Conservation (phyloP, 2,329 filamentous ascomycete species). For the Elsinoe necatrix region DNA sequence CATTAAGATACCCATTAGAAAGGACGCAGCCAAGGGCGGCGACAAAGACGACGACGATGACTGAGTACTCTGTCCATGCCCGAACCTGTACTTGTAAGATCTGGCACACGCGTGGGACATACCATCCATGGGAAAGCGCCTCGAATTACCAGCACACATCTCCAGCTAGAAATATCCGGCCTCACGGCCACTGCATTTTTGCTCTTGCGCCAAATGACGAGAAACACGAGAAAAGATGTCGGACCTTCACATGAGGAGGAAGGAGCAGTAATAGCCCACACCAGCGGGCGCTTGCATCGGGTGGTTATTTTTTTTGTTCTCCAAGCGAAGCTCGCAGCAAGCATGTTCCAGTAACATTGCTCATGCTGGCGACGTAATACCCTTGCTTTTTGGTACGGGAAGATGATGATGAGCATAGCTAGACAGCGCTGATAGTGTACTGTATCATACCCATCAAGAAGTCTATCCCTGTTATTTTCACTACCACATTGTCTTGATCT, state of each 20-base stretch:
- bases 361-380: neutral
- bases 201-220: neutral
- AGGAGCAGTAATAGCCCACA: constrained; percentile 1
- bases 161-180: neutral
- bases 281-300: constrained; percentile 7
- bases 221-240: constrained; percentile 1
- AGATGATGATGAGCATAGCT: neutral
- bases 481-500: too few relatives aligned
- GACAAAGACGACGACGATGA: constrained; percentile 39
- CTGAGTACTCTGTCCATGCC: neutral
- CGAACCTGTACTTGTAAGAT: neutral
- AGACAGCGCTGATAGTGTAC: too few relatives aligned
- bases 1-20: constrained; percentile 93
- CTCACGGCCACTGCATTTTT: neutral
- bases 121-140: too few relatives aligned
- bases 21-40: constrained; percentile 57
- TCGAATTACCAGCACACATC: neutral
- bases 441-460: too few relatives aligned
- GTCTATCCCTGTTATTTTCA: too few relatives aligned
- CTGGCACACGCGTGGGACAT: neutral
- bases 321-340: neutral
- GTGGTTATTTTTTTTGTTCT: neutral
- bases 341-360: neutral
- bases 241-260: neutral
- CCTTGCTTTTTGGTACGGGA: neutral